Base-by-base conservation (phyloP, 1,139 yeast genomes). In the Pichia sp. region DNA sequence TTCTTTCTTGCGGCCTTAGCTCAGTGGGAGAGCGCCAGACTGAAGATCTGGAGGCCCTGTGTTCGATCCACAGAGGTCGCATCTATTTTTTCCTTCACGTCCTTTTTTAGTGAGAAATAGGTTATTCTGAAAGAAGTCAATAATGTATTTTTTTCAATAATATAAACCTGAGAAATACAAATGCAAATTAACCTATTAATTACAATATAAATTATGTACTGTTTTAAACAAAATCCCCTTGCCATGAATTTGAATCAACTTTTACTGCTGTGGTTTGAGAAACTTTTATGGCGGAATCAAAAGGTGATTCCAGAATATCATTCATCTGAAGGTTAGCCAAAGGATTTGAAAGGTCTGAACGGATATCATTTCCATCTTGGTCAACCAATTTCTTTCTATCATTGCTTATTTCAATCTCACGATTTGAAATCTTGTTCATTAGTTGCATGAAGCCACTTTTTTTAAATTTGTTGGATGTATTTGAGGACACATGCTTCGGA, bases 61-160 rank as follows among this genome's bases (percentile, higher is more conserved):
- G 92, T 85, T 85, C 92, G 87, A 85, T 84, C 91, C 92, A 84
- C 91, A 85, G 87, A 84, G 81, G 75, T 81, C 88, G 91, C 92
- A 85, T 67, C 61, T 2, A 8, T 9, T 42, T 42, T 42, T 42
- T 38, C 9, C 7, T 2, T 17, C 5, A 20, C 17, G 4, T 2
- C 4, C 10, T 40, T 40, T 16, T 40, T 16, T 20, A 20, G 24
- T 20, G 24, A 20, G 24, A 3, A 20, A 20, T 20, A 20, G 24
- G 24, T 20, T 27, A 27, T 27, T 7, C 7, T 27, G 29, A 6
- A 4, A 27, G 7, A 27, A 27, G 29, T 34, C n/a, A 34, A 34
- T 2, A 10, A 34, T 12, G 8, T 12, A 3, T 34, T 34, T 34
- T 20, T 41, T 40, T 40, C 17, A 17, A 14, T 14, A 14, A 41